Base-by-base conservation (phyloP, 495 filamentous ascomycete genomes). In the Hyaloscypha finlandica region DNA sequence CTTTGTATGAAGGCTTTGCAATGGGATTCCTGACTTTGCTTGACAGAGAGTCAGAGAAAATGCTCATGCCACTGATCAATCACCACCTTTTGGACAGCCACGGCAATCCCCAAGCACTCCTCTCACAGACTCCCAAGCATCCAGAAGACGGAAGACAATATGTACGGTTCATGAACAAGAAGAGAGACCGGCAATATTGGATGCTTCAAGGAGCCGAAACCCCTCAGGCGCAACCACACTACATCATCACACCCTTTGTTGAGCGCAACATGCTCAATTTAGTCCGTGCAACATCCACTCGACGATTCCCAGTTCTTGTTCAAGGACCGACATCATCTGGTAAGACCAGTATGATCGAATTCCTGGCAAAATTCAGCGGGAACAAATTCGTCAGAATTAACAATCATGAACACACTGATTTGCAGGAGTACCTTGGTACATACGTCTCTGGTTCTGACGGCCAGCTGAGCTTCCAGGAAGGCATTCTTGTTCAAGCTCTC, bases 261-360 rank as follows among this genome's bases (percentile, higher is more conserved):
- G 90, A 94, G 77, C 89, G 90, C 61, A 99, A 99, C 70, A 82
- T 99, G 63, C 86, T 96, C 69, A 99, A 98, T 71, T 79, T 99
- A 19, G 92, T 97, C 30, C 83, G 96, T 71, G 96, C 96, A 25
- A 92, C 90, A 53, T 97, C 94, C 0, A 97, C 94, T 8, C 85
- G 93, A 37, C 87, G 90, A 63, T 98, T 96, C 76, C 96, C 96
- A 14, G 90, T 99, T 53, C 80, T 99, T n/a, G 87, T 99, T 20
- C 96, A 99, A 74, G 96, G 96, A 6, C 96, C 96, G 29, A 99
- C 96, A 0, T 98, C 95, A 45, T 89, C 93, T 37, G 96, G 96
- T 63, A 99, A 99, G 77, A 99, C 96, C 0, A 97, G 94, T 74
- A 97, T 99, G 96, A 94, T 99, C 61, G 94, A 97, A 75, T 97